These are phyloP conservation scores for Candida tallmaniae DNA, from an alignment of 805 yeast genomes.

Conservation along the genomic window DNA sequence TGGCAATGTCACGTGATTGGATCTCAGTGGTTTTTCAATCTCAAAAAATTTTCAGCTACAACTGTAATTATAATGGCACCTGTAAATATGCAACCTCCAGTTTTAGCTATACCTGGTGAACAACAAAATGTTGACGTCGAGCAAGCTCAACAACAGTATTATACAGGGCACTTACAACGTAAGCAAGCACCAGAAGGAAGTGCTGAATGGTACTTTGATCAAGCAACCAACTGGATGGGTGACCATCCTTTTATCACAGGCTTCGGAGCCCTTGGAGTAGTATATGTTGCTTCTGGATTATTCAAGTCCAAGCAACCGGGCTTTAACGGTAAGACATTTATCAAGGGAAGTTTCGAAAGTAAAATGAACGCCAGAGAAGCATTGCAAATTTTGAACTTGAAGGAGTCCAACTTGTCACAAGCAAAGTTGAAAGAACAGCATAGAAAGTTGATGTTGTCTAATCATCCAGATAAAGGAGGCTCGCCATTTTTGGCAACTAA, in stretches of 20 bases:
- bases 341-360: conserved; percentile 86
- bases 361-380: conserved; percentile 92
- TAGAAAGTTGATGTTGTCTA: conserved; percentile 77
- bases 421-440: conserved; percentile 73
- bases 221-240: conserved; percentile 53
- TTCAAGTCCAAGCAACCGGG: conserved; percentile 69
- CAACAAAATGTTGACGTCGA: conserved; percentile 8
- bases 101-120: conserved; percentile 55
- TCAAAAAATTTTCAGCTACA: conserved; percentile 2
- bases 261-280: conserved; percentile 60
- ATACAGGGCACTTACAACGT: conserved; percentile 38
- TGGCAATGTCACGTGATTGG: too few species aligned
- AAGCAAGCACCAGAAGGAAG: conserved; percentile 41
- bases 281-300: conserved; percentile 62
- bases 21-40: too few species aligned
- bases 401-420: conserved; percentile 58
- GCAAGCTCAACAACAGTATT: conserved; percentile 20
- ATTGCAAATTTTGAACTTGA: conserved; percentile 71
- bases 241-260: conserved; percentile 76
- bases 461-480: conserved; percentile 95
- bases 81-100: conserved; percentile 45
- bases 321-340: conserved; percentile 58
- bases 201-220: conserved; percentile 63
- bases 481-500: conserved; percentile 85
- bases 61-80: conserved; percentile 13